Base-by-base conservation (phyloP, 2,329 filamentous ascomycete species). In the Karstenula rhodostoma region DNA sequence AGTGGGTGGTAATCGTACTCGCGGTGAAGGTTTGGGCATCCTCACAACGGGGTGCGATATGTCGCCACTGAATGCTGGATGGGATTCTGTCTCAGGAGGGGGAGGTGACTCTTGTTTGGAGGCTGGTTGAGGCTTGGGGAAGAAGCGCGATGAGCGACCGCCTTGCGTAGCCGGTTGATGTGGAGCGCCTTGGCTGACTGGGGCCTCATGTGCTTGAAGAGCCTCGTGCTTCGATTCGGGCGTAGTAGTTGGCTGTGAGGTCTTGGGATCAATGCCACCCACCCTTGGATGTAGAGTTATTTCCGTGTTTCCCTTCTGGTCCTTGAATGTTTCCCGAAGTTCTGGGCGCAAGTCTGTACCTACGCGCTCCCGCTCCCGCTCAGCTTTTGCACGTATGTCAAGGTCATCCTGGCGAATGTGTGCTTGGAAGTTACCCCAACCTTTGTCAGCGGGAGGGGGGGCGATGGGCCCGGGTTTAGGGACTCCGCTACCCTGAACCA, bases 1-100 rank as follows among this genome's bases (percentile, higher is more conserved):
- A 23, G 82, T 72, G 8, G 91, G 92, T 3, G 92, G 94, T 4
- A 98, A 84, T 73, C 90, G 93, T 13, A 98, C 94, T 27, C 93
- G 86, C 33, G 92, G 92, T 57, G 89, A 85, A 8, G 88, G 87
- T 40, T 82, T 86, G 0, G 91, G 91, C 9, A 94, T 79, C 37
- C 86, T 88, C 8, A 94, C 90, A 58, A 89, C 85, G 3, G 91
- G 91, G 60, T 85, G 87, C 35, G 80, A 79, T 1, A 80, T 81
- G 68, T 92, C 86, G 32, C 90, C 89, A 66, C 89, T 87, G 66
- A 91, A 92, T 1, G 85, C 91, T 6, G 91, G 91, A 69, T 94
- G 91, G 10, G 85, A 88, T 62, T 86, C 84, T 77, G 90, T 90
- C 49, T 92, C 91, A 3, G 91, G 91, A 0, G 90, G 90, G 17